Percentiles rank a stretch among this genome's conserved stretches.
Evolutionary conservation across 2,329 filamentous ascomycete genomes (phyloP).

Genomic region (Cercospora sp.): DNA sequence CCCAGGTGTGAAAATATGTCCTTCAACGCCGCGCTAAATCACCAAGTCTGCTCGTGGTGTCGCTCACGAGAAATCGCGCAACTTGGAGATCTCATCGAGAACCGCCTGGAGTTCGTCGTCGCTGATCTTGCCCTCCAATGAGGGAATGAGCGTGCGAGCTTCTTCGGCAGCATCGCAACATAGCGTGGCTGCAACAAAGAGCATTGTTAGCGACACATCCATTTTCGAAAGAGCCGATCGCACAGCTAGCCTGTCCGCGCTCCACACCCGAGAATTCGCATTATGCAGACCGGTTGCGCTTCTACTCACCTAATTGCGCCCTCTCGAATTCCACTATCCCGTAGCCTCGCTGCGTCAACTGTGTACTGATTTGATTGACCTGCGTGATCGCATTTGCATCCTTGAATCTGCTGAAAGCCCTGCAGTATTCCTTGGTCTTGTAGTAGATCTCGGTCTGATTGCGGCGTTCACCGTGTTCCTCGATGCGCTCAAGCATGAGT

Average conservation of each 20-base stretch:
- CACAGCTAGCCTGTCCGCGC: background rate
- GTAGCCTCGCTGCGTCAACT: slow-evolving; percentile 55
- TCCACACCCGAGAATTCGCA: background rate
- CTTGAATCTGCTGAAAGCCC: slow-evolving; percentile 84
- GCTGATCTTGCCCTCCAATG: slow-evolving; percentile 80
- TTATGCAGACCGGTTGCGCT: background rate
- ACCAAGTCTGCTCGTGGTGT: background rate
- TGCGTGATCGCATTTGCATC: slow-evolving; percentile 92
- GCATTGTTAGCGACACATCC: slow-evolving; percentile 2
- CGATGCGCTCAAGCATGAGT: slow-evolving; percentile 86
- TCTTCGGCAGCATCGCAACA: slow-evolving; percentile 93
- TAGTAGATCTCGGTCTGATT: slow-evolving; percentile 52
- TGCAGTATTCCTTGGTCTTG: slow-evolving; percentile 71
- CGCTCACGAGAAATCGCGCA: slow-evolving; percentile 51
- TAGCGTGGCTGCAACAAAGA: slow-evolving; percentile 66
- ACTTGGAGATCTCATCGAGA: slow-evolving; percentile 85
- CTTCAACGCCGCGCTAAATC: slow-evolving; percentile 7
- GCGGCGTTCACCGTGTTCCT: slow-evolving; percentile 45
- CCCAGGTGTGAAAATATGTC: background rate
- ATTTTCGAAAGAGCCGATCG: background rate
- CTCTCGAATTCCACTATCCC: slow-evolving; percentile 76
- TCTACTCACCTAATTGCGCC: slow-evolving; percentile 75
- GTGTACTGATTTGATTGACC: slow-evolving; percentile 52
- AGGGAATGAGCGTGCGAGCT: slow-evolving; percentile 93
- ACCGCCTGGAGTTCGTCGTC: slow-evolving; percentile 87